Base-by-base conservation (phyloP, 805 yeast genomes). In the Ogataea kodamae region DNA sequence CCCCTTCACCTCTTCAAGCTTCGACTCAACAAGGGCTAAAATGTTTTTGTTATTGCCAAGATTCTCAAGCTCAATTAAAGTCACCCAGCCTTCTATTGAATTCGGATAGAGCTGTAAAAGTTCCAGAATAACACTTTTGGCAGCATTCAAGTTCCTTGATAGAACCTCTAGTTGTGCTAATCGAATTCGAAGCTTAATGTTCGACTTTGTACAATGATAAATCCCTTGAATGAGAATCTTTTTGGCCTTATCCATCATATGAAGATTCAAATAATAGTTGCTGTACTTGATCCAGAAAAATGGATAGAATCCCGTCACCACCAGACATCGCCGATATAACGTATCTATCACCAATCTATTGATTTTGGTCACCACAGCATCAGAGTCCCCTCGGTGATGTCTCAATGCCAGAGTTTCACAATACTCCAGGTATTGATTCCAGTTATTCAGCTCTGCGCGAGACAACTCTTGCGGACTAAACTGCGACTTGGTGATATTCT, bases 341-440 rank as follows among this genome's bases (percentile, higher is more conserved):
- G 67, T 62, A 9, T 47, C 49, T 5, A 57, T 45, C 18, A 54
- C 52, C 24, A 51, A 33, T 5, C 40, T 37, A 33, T 52, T 50
- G 16, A 53, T 48, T 23, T 36, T 39, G 4, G 45, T 43, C 9
- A 45, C 32, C 1, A 34, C 24, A 11, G 48, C 33, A 22, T 49
- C 53, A 3, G 40, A 26, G 12, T 46, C 55, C 23, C 45, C 49
- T 5, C 35, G 40, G 1, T 51, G 39, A 5, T 35, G 18, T 28
- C 48, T 53, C 13, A 58, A 32, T 11, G 42, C 48, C 25, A 46
- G 25, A 6, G 49, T 50, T 44, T 81, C 86, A 22, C 75, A 57
- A 37, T 65, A 74, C 42, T 68, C 69, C 22, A 82, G 47, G 52
- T 81, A 86, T 18, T 62, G 54, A 33, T 68, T 72, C 77, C 95